These are phyloP conservation scores for Sclerospora graminicola DNA, from an alignment of 352 stramenopile genomes.

Conservation along the genomic window DNA sequence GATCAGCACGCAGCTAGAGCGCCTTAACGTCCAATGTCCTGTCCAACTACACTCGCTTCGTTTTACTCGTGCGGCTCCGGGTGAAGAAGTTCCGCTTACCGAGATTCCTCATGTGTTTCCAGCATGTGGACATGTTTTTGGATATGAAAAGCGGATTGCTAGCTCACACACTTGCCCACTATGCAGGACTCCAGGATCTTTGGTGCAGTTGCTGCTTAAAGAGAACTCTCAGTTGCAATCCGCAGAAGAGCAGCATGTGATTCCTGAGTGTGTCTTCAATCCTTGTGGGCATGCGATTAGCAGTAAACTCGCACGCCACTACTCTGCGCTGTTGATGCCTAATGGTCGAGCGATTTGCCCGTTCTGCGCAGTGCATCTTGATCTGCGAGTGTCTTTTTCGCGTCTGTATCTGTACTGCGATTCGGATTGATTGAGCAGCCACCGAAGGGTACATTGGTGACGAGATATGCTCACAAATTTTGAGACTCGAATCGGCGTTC, in stretches of 20 bases:
- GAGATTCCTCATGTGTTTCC: conserved; percentile 69
- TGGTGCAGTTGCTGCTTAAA: conserved; percentile 65
- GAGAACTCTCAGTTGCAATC: conserved; percentile 67
- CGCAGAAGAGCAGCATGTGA: conserved; percentile 36
- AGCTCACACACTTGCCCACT: conserved; percentile 47
- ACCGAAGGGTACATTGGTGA: too few species aligned
- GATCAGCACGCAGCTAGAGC: conserved; percentile 51
- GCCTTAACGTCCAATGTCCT: conserved; percentile 63
- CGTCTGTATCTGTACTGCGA: conserved; percentile 74
- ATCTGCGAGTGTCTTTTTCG: conserved; percentile 50
- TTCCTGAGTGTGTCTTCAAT: conserved; percentile 76
- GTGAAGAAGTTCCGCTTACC: conserved; percentile 38
- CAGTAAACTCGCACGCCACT: conserved; percentile 46
- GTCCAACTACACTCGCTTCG: conserved; percentile 61
- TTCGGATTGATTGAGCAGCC: conserved; percentile 23
- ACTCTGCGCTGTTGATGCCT: conserved; percentile 51
- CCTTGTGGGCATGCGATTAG: conserved; percentile 76
- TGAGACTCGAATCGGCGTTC: too few species aligned
- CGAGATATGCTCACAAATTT: too few species aligned
- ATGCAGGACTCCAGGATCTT: conserved; percentile 45
- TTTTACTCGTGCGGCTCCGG: conserved; percentile 29
- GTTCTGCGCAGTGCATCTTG: conserved; percentile 67
- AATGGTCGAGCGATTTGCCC: conserved; percentile 72
- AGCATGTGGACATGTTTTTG: conserved; percentile 72
- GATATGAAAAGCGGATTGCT: conserved; percentile 62